Evolutionary conservation across 495 filamentous ascomycete species (phyloP), one percentile per base, ranked within the genome.

Genomic region (Pseudevernia furfuracea): DNA sequence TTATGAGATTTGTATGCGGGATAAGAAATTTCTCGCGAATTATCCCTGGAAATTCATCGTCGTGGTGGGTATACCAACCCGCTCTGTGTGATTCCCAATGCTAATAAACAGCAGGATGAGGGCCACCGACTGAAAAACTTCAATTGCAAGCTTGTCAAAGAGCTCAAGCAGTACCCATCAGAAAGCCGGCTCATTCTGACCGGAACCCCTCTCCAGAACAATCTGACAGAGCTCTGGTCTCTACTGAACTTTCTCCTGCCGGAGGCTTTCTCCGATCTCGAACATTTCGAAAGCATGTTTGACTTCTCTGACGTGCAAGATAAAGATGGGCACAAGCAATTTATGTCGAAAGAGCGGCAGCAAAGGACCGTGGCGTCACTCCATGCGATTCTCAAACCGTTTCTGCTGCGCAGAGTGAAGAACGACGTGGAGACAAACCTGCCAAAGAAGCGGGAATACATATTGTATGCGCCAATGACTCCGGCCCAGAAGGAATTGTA

Each of bases 61-160:
- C 69, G 96, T 98, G 71, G 52, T 87, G 89, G 78, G 52, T 34
- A 34, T 34, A n/a, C n/a, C n/a, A n/a, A n/a, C 14, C 9, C 73
- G 86, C 79, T 25, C 39, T 3, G 19, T 14, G 30, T 49, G 12
- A 28, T 49, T 43, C 23, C 56, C 52, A 10, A 59, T 32, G 60
- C 66, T 71, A 66, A 72, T 58, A 9, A 4, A 43, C 52, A 59
- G 64, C 57, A 87, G 85, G 94, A 98, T 70, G 94, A 98, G 77
- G 94, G 94, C 3, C 94, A 98, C 72, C 89, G 94, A 9, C 84
- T 98, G 79, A 98, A 98, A 78, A 98, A 98, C 65, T 89, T 96
- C 71, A 89, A 98, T 68, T 94, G 92, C 60, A 89, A 89, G 67
- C 82, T 98, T 7, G 94, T 97, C 68, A 85, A 87, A 55, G 91